phyloP scores from a whole-genome alignment of 805 yeast genomes.

The Pichia scutulata region DNA sequence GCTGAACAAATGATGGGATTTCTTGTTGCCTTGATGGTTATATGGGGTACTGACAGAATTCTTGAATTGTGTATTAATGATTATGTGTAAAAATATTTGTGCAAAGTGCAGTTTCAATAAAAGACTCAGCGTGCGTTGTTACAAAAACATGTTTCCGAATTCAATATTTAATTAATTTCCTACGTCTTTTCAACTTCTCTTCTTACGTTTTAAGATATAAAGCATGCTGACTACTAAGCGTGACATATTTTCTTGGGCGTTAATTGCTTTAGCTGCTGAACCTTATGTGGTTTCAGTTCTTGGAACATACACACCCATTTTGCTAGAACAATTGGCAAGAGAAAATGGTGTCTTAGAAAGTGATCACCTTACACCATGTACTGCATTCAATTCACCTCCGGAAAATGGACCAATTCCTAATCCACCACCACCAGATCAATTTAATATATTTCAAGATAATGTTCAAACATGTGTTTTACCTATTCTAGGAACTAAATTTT shows the following conservation, averaged over 20 bases:
- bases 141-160: no score
- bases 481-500: slow-evolving; percentile 25
- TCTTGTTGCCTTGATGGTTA: slow-evolving; percentile 42
- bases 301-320: slow-evolving; percentile 67
- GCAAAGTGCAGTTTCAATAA: no score
- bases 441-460: neutral
- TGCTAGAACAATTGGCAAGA: slow-evolving; percentile 65
- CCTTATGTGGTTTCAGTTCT: slow-evolving; percentile 76
- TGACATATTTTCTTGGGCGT: slow-evolving; percentile 14
- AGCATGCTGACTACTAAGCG: neutral
- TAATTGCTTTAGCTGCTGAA: slow-evolving; percentile 46
- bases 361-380: slow-evolving; percentile 55
- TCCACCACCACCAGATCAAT: slow-evolving; percentile 25
- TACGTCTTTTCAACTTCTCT: no score
- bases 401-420: slow-evolving; percentile 26
- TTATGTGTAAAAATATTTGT: neutral
- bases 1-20: slow-evolving; percentile 70
- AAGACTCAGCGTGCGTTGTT: neutral
- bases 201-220: no score
- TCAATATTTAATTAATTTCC: no score
- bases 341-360: slow-evolving; percentile 57
- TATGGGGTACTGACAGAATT: slow-evolving; percentile 1
- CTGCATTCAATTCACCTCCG: slow-evolving; percentile 7
- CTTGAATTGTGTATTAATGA: neutral
- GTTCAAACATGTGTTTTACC: slow-evolving; percentile 28